Evolutionary conservation across 2,329 filamentous ascomycete genomes (phyloP).

Genomic region (Fusarium pseudoanthophilum): DNA sequence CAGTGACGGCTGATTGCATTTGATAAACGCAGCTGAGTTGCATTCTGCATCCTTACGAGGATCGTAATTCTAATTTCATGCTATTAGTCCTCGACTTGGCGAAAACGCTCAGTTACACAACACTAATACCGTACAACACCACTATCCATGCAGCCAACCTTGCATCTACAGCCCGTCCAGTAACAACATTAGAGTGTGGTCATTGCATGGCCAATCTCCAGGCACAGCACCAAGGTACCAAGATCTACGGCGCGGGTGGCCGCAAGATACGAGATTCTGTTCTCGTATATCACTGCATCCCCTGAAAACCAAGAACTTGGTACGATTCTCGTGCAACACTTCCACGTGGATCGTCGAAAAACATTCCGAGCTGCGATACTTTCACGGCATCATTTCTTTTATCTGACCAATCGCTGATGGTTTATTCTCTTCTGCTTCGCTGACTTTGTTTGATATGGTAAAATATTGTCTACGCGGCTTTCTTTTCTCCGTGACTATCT

Average conservation of each 20-base stretch:
- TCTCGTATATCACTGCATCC: constrained; percentile 26
- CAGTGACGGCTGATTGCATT: neutral
- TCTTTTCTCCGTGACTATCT: neutral
- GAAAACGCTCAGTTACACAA: constrained; percentile 13
- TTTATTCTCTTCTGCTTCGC: constrained; percentile 13
- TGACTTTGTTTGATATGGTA: neutral
- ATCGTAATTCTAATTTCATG: neutral
- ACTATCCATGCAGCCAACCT: constrained; percentile 14
- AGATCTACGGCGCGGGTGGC: constrained; percentile 20
- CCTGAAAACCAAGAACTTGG: neutral
- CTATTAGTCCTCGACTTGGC: neutral
- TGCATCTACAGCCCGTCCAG: constrained; percentile 2
- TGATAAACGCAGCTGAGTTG: neutral
- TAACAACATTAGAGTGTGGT: constrained; percentile 2
- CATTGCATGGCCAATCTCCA: constrained; percentile 11
- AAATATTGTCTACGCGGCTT: neutral
- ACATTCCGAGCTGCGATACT: neutral
- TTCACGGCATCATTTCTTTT: neutral
- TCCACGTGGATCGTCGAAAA: constrained; percentile 1
- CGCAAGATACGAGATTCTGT: constrained; percentile 30
- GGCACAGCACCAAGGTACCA: neutral
- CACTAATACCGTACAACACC: constrained; percentile 1
- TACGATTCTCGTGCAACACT: constrained; percentile 5
- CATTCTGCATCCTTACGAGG: neutral
- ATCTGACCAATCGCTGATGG: neutral